Evolutionary conservation across 768 basidiomycete species (phyloP).

Genomic region (Auricularia heimuer): DNA sequence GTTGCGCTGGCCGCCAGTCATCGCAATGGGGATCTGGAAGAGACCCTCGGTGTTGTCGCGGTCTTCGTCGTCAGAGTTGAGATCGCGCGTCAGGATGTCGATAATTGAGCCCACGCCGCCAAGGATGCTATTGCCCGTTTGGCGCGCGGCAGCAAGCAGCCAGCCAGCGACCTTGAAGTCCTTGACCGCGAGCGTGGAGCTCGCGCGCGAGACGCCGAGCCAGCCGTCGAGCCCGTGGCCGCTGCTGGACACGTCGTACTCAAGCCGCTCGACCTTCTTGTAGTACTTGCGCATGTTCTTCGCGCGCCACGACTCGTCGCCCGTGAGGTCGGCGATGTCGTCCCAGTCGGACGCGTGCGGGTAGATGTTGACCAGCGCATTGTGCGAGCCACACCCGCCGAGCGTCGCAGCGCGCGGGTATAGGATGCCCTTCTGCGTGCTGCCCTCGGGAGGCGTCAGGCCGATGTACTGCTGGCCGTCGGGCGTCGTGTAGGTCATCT

Average conservation of each 20-base stretch:
- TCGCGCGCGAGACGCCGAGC: neutral
- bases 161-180: neutral
- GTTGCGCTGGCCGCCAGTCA: neutral
- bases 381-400: neutral
- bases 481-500: neutral
- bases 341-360: neutral
- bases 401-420: neutral
- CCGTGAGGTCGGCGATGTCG: neutral
- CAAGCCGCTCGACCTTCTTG: neutral
- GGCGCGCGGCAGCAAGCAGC: neutral
- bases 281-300: neutral
- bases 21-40: neutral
- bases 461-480: neutral
- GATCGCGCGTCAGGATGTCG: neutral
- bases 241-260: neutral
- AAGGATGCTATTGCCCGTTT: neutral
- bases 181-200: neutral
- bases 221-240: neutral
- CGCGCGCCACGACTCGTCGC: neutral
- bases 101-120: neutral
- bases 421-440: neutral
- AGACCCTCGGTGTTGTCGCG: neutral
- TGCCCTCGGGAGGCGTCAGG: neutral
- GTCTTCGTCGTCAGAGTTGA: neutral
- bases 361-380: neutral